A percentile compares a stretch with the other conserved stretches of the same genome.
These are phyloP conservation scores for Apiotrichum sp. DNA, from an alignment of 1,284 basidiomycete genomes.

Conservation along the genomic window DNA sequence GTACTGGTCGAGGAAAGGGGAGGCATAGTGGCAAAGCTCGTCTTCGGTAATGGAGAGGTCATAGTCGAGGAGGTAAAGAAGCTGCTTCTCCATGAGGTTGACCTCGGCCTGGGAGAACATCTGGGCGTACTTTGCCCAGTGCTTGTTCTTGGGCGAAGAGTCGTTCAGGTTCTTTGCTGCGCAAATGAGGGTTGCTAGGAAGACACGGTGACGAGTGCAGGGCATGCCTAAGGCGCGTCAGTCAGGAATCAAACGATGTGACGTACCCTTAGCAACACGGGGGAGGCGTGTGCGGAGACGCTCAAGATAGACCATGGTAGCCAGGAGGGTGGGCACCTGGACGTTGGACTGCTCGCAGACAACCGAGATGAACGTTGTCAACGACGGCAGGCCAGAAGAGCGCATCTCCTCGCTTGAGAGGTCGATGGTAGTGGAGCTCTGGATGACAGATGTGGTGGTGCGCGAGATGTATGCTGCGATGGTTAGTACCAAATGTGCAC, in stretches of 20 bases:
- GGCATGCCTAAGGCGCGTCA: constrained; percentile 51
- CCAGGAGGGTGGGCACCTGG: constrained; percentile 83
- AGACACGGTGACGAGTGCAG: constrained; percentile 91
- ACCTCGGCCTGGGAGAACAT: constrained; percentile 59
- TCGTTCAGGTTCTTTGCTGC: constrained; percentile 98
- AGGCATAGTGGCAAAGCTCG: constrained; percentile 72
- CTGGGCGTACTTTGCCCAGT: constrained; percentile 71
- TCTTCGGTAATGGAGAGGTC: constrained; percentile 41
- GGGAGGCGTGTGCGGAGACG: constrained; percentile 75
- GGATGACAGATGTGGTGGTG: constrained; percentile 45
- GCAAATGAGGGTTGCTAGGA: constrained; percentile 91
- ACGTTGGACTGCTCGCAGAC: constrained; percentile 83
- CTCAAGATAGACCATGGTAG: constrained; percentile 89
- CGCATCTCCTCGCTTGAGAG: constrained; percentile 35
- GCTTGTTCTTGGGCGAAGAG: constrained; percentile 89
- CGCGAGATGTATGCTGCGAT: constrained; percentile 43
- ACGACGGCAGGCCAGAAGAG: constrained; percentile 59
- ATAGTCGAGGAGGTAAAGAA: constrained; percentile 79
- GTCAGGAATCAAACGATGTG: too few relatives aligned
- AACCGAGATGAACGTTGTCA: constrained; percentile 82
- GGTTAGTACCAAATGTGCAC: neutral
- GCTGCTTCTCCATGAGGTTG: constrained; percentile 95
- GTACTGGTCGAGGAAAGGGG: constrained; percentile 57
- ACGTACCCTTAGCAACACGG: constrained; percentile 68
- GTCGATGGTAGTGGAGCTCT: constrained; percentile 40